These are phyloP conservation scores for Globisporangium paroecandrum DNA, from an alignment of 352 stramenopile genomes.

Conservation along the genomic window DNA sequence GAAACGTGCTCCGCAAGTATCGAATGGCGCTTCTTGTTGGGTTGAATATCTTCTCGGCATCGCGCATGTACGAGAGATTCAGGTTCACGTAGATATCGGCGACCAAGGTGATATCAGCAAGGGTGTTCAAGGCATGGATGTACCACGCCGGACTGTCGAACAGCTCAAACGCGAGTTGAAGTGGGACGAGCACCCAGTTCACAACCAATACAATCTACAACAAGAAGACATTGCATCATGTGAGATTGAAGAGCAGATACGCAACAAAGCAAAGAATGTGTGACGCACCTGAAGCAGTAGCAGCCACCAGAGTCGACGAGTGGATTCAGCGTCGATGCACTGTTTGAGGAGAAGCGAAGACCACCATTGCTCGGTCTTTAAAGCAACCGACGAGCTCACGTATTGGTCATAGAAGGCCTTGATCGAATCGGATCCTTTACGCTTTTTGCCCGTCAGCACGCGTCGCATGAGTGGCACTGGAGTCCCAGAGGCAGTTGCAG, in stretches of 20 bases:
- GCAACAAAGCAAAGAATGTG: background rate
- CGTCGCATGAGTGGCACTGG: conserved; percentile 12
- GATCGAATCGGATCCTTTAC: conserved; percentile 11
- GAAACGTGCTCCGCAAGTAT: conserved; percentile 37
- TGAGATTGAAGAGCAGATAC: background rate
- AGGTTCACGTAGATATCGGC: conserved; percentile 58
- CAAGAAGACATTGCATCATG: background rate
- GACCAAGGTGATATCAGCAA: conserved; percentile 32
- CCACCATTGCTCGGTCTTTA: conserved; percentile 10
- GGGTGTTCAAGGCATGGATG: conserved; percentile 19
- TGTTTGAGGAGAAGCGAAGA: conserved; percentile 21
- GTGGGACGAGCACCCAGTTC: conserved; percentile 48
- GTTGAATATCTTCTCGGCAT: conserved; percentile 57
- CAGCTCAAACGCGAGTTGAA: conserved; percentile 44
- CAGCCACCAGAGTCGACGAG: conserved; percentile 44
- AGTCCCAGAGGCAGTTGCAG: background rate
- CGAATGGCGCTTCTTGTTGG: conserved; percentile 29
- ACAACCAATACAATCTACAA: conserved; percentile 22
- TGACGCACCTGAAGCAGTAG: conserved; percentile 27
- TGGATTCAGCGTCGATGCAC: conserved; percentile 54
- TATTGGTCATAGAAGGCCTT: conserved; percentile 23
- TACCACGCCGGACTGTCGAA: conserved; percentile 22
- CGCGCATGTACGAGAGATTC: conserved; percentile 44
- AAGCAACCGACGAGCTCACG: background rate
- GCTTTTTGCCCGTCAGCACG: conserved; percentile 22